Evolutionary conservation across 805 yeast genomes (phyloP).

Genomic region (Lipomyces oligophaga): DNA sequence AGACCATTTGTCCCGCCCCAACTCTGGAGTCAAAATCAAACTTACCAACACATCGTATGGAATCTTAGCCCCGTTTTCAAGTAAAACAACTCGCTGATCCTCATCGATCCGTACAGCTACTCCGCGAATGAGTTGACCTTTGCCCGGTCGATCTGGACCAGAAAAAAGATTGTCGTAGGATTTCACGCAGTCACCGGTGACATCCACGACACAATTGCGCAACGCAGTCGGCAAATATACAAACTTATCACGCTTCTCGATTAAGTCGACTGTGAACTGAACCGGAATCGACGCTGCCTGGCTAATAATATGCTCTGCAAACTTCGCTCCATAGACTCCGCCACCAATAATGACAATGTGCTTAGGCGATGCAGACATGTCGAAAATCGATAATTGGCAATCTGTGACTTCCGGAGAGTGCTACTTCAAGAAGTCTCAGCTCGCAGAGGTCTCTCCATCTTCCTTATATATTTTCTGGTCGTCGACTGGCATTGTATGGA

Average conservation of each 20-base stretch:
- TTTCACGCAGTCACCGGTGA: slow-evolving; percentile 8
- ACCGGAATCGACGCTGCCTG: slow-evolving; percentile 2
- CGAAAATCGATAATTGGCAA: background rate
- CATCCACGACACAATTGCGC: slow-evolving; percentile 18
- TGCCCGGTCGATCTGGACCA: background rate
- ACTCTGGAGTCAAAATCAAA: background rate
- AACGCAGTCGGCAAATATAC: slow-evolving; percentile 14
- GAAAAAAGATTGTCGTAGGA: slow-evolving; percentile 13
- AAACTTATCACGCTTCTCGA: slow-evolving; percentile 15
- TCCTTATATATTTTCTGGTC: background rate
- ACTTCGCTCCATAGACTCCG: slow-evolving; percentile 11
- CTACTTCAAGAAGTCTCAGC: background rate
- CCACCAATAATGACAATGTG: slow-evolving; percentile 13
- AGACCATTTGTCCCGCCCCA: background rate
- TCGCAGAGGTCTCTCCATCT: background rate
- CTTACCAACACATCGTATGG: slow-evolving; percentile 16
- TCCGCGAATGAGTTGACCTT: background rate
- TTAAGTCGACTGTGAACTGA: slow-evolving; percentile 5
- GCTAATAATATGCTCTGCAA: background rate
- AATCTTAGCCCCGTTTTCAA: slow-evolving; percentile 8
- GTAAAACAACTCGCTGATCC: slow-evolving; percentile 3
- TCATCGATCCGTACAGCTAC: background rate
- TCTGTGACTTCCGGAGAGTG: background rate
- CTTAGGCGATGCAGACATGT: slow-evolving; percentile 4
- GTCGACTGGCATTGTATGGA: background rate